Conservation (phyloP, 306 rosid species). For the Psophocarpus tetragonolobus region DNA sequence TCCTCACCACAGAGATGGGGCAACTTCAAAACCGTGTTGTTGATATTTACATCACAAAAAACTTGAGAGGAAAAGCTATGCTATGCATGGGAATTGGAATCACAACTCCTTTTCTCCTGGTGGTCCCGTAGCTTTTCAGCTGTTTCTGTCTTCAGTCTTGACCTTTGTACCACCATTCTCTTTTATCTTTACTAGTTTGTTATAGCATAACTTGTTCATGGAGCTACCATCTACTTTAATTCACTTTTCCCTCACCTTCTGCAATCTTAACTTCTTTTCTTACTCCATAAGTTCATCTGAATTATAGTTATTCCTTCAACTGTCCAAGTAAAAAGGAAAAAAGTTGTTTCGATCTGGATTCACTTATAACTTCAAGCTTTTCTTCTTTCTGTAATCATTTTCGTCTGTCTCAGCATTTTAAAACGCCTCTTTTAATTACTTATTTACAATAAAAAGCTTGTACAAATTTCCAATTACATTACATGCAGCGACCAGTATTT, state of each 20-base stretch:
- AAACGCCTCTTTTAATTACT: background rate
- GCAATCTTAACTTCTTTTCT: conserved; percentile 2
- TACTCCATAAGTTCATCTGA: background rate
- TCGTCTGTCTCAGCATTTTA: background rate
- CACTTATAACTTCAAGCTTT: conserved; percentile 21
- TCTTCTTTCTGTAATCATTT: conserved; percentile 37
- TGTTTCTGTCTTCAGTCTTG: conserved; percentile 38
- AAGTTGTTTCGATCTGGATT: conserved; percentile 22
- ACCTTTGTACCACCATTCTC: conserved; percentile 57
- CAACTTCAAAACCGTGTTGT: conserved; percentile 38
- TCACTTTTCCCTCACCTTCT: conserved; percentile 14
- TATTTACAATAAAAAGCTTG: background rate
- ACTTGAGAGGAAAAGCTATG: conserved; percentile 21
- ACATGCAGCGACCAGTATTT: background rate
- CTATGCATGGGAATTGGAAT: conserved; percentile 35
- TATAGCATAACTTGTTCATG: background rate
- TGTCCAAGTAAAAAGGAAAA: background rate
- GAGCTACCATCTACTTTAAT: background rate
- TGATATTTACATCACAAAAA: conserved; percentile 46
- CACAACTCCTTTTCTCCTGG: conserved; percentile 40
- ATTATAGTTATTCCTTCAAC: background rate
- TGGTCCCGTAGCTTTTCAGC: conserved; percentile 47
- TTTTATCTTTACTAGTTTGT: conserved; percentile 5
- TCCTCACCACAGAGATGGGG: conserved; percentile 49
- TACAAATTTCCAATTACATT: background rate